Evolutionary conservation across 2,329 filamentous ascomycete genomes (phyloP).

Genomic region (Botrytis squamosa): DNA sequence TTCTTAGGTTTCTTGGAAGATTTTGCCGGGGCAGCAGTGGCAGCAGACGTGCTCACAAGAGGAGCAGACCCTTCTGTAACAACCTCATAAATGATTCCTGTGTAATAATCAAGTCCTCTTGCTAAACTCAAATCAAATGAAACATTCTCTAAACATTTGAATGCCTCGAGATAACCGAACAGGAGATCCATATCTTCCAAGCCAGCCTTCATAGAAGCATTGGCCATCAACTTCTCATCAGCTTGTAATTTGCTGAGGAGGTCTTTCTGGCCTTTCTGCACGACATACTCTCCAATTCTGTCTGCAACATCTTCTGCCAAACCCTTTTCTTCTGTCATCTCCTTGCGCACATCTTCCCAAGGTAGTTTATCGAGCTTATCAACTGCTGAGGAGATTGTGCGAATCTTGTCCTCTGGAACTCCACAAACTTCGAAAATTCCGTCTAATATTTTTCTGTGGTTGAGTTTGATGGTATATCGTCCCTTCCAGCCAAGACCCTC

Average conservation of each 20-base stretch:
- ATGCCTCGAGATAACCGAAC: slow-evolving; percentile 78
- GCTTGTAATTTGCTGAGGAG: slow-evolving; percentile 68
- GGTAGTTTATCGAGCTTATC: slow-evolving; percentile 94
- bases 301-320: slow-evolving; percentile 75
- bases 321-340: slow-evolving; percentile 93
- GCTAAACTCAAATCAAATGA: slow-evolving; percentile 90
- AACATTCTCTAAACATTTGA: slow-evolving; percentile 68
- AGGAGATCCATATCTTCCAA: slow-evolving; percentile 78
- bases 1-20: slow-evolving; percentile 46
- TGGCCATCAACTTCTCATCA: slow-evolving; percentile 67
- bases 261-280: slow-evolving; percentile 71
- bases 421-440: slow-evolving; percentile 90
- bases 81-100: slow-evolving; percentile 73
- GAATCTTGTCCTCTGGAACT: slow-evolving; percentile 81
- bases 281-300: slow-evolving; percentile 82
- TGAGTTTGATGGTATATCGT: slow-evolving; percentile 76
- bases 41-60: slow-evolving; percentile 40
- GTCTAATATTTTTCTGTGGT: slow-evolving; percentile 91
- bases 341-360: slow-evolving; percentile 84
- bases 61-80: slow-evolving; percentile 65
- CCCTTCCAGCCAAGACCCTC: slow-evolving; percentile 72
- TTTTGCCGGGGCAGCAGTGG: slow-evolving; percentile 42
- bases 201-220: slow-evolving; percentile 74
- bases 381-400: slow-evolving; percentile 86
- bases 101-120: slow-evolving; percentile 86